Base-by-base conservation (phyloP, 345 rosid genomes). In the Salix udensis region DNA sequence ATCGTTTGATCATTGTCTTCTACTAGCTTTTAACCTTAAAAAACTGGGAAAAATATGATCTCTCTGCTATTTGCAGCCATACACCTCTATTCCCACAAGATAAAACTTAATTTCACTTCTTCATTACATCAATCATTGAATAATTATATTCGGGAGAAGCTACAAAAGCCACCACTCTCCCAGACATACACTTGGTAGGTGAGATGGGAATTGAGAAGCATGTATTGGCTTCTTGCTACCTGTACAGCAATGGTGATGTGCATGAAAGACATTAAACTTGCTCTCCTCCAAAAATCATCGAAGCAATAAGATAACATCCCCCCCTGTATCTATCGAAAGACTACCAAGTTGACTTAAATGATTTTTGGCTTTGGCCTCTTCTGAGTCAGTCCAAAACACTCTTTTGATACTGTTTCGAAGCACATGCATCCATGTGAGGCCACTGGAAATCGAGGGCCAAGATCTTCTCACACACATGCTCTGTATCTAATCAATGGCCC, bases 401-500 rank as follows among this genome's bases (percentile, higher is more conserved):
- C 85, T 82, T 87, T 85, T 86, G 85, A 82, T 75, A 69, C 75
- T 74, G 55, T 74, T 80, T 42, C 75, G 70, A 12, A 61, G 75
- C 97, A 93, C 93, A 84, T 91, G 97, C 87, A 24, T 65, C 73
- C 97, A 91, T 86, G 93, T 93, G 94, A 87, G 21, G 21, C 65
- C 80, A 76, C 70, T 66, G 31, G 60, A 72, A 65, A 48, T 75
- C 28, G 70, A 79, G 62, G 81, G 83, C 86, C 70, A 64, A 12
- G 77, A 84, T 83, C 65, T 39, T 46, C 61, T 83, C 78, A 53
- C 81, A 48, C 78, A 19, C 53, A 7, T 28, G 15, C 34, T 65
- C 23, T 52, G n/a, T 30, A 15, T 34, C 7, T 48, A 6, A 78
- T 80, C 67, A 72, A 66, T 58, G 77, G 74, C 31, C 55, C 7